Conservation (phyloP, 805 yeast species). For the Lipomyces mesembrius region DNA sequence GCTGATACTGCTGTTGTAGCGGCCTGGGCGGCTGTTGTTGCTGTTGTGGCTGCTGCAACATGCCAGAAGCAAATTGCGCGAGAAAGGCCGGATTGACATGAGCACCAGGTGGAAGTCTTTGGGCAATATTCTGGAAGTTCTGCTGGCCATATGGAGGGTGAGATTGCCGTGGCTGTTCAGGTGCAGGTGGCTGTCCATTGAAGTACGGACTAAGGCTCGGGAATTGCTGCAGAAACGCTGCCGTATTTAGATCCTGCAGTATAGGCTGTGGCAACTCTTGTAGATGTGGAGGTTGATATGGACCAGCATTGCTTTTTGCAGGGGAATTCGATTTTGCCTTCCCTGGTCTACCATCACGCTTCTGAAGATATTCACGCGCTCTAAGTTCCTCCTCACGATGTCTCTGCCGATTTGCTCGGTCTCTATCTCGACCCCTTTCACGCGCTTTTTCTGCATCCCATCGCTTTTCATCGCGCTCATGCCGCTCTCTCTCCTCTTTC, state of each 20-base stretch:
- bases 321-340: neutral
- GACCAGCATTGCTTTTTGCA: neutral
- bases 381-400: neutral
- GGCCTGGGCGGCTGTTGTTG: conserved; percentile 9
- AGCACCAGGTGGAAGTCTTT: conserved; percentile 32
- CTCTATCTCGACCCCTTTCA: conserved; percentile 5
- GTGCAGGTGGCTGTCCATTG: conserved; percentile 8
- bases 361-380: conserved; percentile 1
- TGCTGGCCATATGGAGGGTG: conserved; percentile 7
- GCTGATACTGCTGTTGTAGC: conserved; percentile 14
- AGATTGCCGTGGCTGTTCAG: conserved; percentile 1
- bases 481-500: conserved; percentile 24
- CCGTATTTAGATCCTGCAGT: conserved; percentile 3
- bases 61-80: conserved; percentile 19
- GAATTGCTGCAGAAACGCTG: conserved; percentile 11
- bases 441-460: neutral
- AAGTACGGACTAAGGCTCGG: conserved; percentile 3
- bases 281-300: conserved; percentile 9
- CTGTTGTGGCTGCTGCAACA: conserved; percentile 1
- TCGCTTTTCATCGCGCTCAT: conserved; percentile 1
- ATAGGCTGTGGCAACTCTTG: conserved; percentile 1
- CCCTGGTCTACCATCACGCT: conserved; percentile 5
- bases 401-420: conserved; percentile 1
- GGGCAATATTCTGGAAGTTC: conserved; percentile 15
- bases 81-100: conserved; percentile 37